Percentiles rank a stretch among this genome's conserved stretches.
Conservation (phyloP, 345 rosid genomes). For the Nasturtium officinale region DNA sequence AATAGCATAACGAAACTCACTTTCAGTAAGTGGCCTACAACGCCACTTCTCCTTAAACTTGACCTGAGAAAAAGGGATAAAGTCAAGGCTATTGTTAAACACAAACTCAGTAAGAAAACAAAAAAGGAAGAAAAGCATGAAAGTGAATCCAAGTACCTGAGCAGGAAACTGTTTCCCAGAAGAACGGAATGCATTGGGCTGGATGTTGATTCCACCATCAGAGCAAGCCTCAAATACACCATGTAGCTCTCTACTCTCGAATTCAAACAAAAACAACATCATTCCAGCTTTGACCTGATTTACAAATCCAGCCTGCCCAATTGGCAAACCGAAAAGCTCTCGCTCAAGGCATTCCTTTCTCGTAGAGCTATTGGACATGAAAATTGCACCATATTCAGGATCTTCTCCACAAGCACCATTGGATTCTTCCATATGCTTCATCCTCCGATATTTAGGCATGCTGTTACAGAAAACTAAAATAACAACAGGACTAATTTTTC, state of each 20-base stretch:
- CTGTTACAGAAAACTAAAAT: constrained; percentile 45
- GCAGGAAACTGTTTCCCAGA: constrained; percentile 76
- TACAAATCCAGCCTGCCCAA: constrained; percentile 48
- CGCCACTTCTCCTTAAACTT: constrained; percentile 52
- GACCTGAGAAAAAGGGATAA: constrained; percentile 54
- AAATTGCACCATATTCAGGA: constrained; percentile 69
- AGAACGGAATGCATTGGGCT: constrained; percentile 55
- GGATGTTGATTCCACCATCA: constrained; percentile 62
- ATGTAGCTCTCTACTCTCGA: constrained; percentile 59
- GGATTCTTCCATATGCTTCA: constrained; percentile 35
- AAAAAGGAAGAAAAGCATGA: not conserved
- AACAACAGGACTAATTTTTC: constrained; percentile 30
- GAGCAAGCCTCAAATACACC: constrained; percentile 70
- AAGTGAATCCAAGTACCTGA: constrained; percentile 51
- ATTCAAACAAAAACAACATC: constrained; percentile 72
- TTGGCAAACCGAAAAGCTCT: constrained; percentile 66
- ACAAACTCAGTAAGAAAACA: not conserved
- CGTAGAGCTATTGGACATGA: constrained; percentile 60
- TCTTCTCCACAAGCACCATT: constrained; percentile 40
- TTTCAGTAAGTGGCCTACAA: constrained; percentile 63
- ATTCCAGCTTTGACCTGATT: constrained; percentile 69
- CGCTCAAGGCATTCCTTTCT: constrained; percentile 54
- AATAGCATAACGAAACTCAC: constrained; percentile 61
- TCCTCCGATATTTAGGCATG: constrained; percentile 28
- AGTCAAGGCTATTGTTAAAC: not conserved